Evolutionary conservation across 768 basidiomycete genomes (phyloP), one percentile per base, ranked within the genome.

Genomic region (Termitomyces sp.): DNA sequence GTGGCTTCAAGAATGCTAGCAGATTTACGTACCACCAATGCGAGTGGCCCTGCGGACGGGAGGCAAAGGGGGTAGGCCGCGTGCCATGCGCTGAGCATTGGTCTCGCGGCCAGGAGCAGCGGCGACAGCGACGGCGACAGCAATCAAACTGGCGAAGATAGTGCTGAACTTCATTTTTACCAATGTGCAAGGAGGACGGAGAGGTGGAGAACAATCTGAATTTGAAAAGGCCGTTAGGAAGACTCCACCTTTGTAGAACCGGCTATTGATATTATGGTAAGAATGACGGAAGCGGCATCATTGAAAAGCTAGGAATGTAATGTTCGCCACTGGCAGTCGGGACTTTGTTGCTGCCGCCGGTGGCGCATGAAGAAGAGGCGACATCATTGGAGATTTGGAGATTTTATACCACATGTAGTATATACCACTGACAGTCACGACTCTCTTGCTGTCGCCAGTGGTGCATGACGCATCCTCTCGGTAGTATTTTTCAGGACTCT

Each of bases 71-170:
- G 72, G 64, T 3, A 84, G 66, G 9, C 83, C 82, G 19, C 79
- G 80, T 53, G 80, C 61, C 45, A 85, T 57, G 41, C 83, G 80
- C 11, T 74, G 57, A 0, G 75, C 82, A 51, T 84, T 84, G 47
- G 79, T 77, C 52, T 78, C 76, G 28, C 63, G 57, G 17, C 65
- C 55, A 14, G 68, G 66, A 11, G 71, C 69, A n/a, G 71, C 72
- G 10, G 65, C 53, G 40, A 73, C 66, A 38, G 68, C 73, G 12
- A 70, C 67, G 22, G 73, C 69, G 45, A 71, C 64, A 51, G n/a
- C n/a, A n/a, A n/a, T n/a, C n/a, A 80, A 58, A 60, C 74, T 42
- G 49, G 77, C 66, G 59, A 77, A 59, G 58, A 72, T 51, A 57
- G 71, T 65, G 50, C 71, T 60, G 67, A 77, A 67, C 68, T 75